Evolutionary conservation across 768 basidiomycete genomes (phyloP), one percentile per base, ranked within the genome.

Genomic region (Hypsizygus marmoreus): DNA sequence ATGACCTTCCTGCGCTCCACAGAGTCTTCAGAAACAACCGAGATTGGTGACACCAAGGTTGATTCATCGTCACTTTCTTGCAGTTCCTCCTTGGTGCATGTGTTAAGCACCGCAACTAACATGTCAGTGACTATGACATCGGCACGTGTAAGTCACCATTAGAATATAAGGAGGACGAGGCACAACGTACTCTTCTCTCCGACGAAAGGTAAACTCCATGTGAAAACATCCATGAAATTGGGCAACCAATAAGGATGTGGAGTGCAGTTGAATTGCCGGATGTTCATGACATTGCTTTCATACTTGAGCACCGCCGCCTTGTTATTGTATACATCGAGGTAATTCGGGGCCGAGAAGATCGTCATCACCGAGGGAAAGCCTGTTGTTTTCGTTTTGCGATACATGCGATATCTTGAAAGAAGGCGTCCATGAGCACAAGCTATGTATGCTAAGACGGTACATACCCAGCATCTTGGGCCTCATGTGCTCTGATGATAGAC

Each of bases 331-430:
- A 98, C 92, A 60, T 98, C 97, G 47, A 98, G 86, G 62, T 97
- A 97, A 64, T 97, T 95, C 31, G 97, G 97, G 6, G 95, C 95
- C 12, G 91, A 95, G 72, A 99, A 99, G 60, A 99, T 94, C n/a
- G 95, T 98, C 94, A 99, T 98, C 47, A 99, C 95, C 12, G 94
- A 95, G 13, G 97, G 95, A 75, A 99, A 98, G 5, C 95, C 95
- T 0, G 95, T 98, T 14, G 91, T 89, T 69, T 93, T 92, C 4
- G 95, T 97, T 71, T 99, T 99, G 55, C 94, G 90, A 63, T 98
- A 97, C 97, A 97, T 97, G 43, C 95, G 91, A 64, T 95, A 97
- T 10, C 91, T 93, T 53, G 24, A 43, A 19, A 35, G 30, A 39
- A 33, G 13, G 43, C 29, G 37, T 53, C 38, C 47, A 35, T 26